Base-by-base conservation (phyloP, 2,329 filamentous ascomycete genomes). In the Aspergillus calidoustus region DNA sequence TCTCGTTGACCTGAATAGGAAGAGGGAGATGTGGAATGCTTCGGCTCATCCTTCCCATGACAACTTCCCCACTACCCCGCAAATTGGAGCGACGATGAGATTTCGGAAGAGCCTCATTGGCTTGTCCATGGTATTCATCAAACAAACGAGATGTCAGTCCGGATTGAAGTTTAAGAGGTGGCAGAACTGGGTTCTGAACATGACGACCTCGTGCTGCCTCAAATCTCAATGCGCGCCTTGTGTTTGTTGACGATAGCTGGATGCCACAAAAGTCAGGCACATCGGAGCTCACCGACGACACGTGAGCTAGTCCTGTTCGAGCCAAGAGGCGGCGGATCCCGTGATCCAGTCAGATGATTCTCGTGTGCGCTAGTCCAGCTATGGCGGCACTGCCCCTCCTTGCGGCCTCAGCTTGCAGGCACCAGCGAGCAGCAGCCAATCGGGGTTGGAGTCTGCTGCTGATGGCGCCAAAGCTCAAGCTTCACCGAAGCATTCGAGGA, bases 341-440 rank as follows among this genome's bases (percentile, higher is more conserved):
- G 48, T 50, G 51, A 54, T n/a, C 22, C 28, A 50, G 50, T 60
- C 57, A 54, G 51, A 49, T 60, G 52, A 55, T 25, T 13, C 3
- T 9, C 4, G 30, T 7, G 25, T n/a, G 15, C 46, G 31, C 55
- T 57, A 57, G 46, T 57, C 55, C 34, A 8, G 22, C 22, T 28
- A 22, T 9, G 30, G 38, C 19, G 23, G 15, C 11, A 22, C 1
- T 17, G 28, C 31, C 46, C 55, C 55, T 34, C 34, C 17, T 43
- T 38, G 15, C 23, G 55, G 56, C 56, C 56, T 53, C 22, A 58
- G 48, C 38, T 41, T 46, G 34, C 56, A 58, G 58, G 50, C 34
- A 60, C 31, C 46, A 17, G 38, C 28, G 28, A 55, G 30, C 49
- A 7, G 25, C 25, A 7, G 25, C 47, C 43, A 48, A 41, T 41